Percentiles rank a stretch among this genome's conserved stretches.
Evolutionary conservation across 208 protist genomes (phyloP).

Genomic region (Naegleria gruberi): DNA sequence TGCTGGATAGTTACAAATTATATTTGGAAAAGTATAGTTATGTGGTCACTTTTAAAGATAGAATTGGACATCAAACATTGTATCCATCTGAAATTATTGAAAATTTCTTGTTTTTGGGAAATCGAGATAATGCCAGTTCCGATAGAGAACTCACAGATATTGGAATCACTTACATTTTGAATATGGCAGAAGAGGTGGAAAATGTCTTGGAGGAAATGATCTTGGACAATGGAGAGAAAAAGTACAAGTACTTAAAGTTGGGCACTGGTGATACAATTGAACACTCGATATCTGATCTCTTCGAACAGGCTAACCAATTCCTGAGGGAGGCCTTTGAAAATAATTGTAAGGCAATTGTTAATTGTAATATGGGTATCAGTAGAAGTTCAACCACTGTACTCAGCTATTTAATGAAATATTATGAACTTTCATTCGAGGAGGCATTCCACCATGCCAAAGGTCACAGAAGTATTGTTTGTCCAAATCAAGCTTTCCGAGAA

Average conservation of each 20-base stretch:
- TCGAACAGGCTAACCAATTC: not conserved
- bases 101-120: conserved; percentile 1
- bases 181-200: not conserved
- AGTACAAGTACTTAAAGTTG: not conserved
- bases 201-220: not conserved
- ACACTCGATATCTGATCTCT: not conserved
- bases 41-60: not conserved
- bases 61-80: not conserved
- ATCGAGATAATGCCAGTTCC: not conserved
- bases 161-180: not conserved
- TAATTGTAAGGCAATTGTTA: not conserved
- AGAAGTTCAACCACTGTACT: not conserved
- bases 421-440: not conserved
- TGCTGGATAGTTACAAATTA: not conserved
- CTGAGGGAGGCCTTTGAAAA: not conserved
- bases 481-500: not conserved
- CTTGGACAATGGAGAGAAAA: not conserved
- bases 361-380: conserved; percentile 18
- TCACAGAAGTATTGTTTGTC: not conserved
- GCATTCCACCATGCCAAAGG: not conserved
- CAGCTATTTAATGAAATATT: not conserved
- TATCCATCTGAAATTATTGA: conserved; percentile 11
- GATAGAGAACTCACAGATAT: not conserved
- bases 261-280: not conserved
- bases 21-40: not conserved